Evolutionary conservation across 164 flowering plant genomes (phyloP), one percentile per base, ranked within the genome.

Genomic region (Stephania japonica): DNA sequence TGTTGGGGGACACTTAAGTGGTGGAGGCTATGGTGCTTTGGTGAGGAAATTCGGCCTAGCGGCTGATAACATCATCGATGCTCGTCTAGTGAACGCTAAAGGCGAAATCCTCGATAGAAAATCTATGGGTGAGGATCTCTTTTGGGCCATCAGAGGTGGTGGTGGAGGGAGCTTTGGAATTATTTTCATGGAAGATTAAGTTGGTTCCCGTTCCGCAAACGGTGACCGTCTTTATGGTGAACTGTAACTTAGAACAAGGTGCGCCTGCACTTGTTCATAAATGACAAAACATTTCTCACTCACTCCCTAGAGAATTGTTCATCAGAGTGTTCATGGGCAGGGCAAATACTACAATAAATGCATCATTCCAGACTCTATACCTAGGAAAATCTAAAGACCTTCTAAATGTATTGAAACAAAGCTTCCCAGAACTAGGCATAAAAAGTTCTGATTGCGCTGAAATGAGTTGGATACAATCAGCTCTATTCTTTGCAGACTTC

Each of bases 121-220:
- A 32, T 53, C 65, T 8, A 70, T 70, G 72, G 72, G 72, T 13
- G 44, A 70, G 61, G 72, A 70, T 27, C 63, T 70, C 3, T 70
- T 70, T 70, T 70, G 72, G 72, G 65, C 72, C 3, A 70, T 70
- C 3, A 53, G 72, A 53, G 72, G 72, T 27, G 72, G 72, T 4
- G 65, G 72, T 25, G 72, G 65, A 50, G 72, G 43, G 21, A 59
- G 67, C 11, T 71, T 71, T 61, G 73, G 73, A 6, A 32, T 61
- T 24, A 8, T 71, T 61, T 47, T 59, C 50, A 32, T 71, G 67
- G 66, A 71, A 62, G 21, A 61, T 71, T 11, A 71, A 21, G 25
- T 32, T 71, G 50, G 73, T 71, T 71, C 65, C 66, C 12, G 73
- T 71, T 71, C 73, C 73, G n/a, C 67, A 50, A 21, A 61, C n/a